Conservation (phyloP, 2,329 filamentous ascomycete species). For the Trichoderma koningii region DNA sequence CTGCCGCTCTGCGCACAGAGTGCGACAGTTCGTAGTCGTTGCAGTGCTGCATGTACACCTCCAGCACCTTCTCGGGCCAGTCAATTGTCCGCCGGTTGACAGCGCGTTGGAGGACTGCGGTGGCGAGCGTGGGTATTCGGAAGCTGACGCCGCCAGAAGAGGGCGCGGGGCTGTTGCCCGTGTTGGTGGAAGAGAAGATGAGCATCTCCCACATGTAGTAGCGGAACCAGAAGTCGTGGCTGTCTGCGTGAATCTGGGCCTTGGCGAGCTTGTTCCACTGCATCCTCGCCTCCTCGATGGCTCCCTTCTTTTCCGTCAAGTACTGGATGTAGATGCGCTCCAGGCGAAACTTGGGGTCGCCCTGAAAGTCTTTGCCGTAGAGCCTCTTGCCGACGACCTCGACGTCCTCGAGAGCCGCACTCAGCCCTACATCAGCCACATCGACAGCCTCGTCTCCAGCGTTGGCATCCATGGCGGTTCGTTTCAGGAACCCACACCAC, state of each 20-base stretch:
- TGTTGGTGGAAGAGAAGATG: constrained; percentile 50
- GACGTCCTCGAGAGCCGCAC: constrained; percentile 82
- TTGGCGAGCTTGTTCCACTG: constrained; percentile 73
- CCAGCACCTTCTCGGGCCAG: constrained; percentile 74
- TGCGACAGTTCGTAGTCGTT: constrained; percentile 85
- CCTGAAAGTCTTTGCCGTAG: constrained; percentile 73
- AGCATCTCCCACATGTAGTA: constrained; percentile 94
- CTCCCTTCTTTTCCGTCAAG: constrained; percentile 79
- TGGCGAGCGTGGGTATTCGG: constrained; percentile 72
- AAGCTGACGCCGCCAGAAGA: constrained; percentile 49
- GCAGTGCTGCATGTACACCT: constrained; percentile 76
- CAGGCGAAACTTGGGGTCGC: constrained; percentile 85
- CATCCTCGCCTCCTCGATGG: constrained; percentile 72
- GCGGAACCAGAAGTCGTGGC: constrained; percentile 89
- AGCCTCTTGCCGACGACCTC: constrained; percentile 74
- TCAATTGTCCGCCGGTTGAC: constrained; percentile 64
- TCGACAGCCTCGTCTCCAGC: constrained; percentile 82
- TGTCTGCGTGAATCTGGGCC: constrained; percentile 67
- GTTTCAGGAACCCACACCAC: constrained; percentile 92
- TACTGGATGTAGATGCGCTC: constrained; percentile 93
- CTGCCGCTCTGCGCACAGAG: constrained; percentile 71
- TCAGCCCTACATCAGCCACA: constrained; percentile 85
- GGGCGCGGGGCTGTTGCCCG: constrained; percentile 55
- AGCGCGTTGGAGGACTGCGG: constrained; percentile 73
- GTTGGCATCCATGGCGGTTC: constrained; percentile 74